Conservation (phyloP, 2,329 filamentous ascomycete species). For the Sarocladium strictum region DNA sequence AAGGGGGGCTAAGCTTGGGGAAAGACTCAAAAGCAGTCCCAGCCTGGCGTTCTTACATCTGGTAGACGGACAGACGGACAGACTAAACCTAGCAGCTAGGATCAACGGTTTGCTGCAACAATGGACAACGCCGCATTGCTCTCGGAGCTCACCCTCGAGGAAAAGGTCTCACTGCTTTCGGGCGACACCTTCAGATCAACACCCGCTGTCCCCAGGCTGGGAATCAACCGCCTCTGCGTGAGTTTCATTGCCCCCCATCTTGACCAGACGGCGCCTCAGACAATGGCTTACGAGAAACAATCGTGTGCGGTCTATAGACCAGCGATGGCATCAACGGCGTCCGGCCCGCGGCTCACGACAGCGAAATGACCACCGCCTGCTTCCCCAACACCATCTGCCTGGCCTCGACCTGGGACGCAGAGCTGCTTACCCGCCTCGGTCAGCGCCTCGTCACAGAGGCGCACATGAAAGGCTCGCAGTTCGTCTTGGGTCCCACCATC, state of each 20-base stretch:
- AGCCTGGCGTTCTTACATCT: neutral
- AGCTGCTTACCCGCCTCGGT: constrained; percentile 11
- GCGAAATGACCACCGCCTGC: constrained; percentile 12
- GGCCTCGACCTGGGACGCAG: constrained; percentile 13
- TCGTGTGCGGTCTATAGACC: constrained; percentile 14
- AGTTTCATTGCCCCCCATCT: neutral
- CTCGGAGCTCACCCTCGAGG: constrained; percentile 6
- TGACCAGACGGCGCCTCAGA: too few species aligned
- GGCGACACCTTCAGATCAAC: neutral
- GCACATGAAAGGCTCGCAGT: constrained; percentile 58
- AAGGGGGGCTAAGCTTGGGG: too few species aligned
- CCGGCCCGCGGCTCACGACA: constrained; percentile 13
- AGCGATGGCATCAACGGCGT: constrained; percentile 19
- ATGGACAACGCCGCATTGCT: constrained; percentile 1
- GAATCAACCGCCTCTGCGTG: neutral
- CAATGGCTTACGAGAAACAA: constrained; percentile 18
- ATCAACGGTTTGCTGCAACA: neutral
- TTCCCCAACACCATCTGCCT: constrained; percentile 13
- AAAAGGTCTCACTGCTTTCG: constrained; percentile 6
- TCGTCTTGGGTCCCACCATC: constrained; percentile 59
- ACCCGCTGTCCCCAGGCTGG: neutral
- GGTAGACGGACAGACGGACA: neutral
- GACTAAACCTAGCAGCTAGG: neutral
- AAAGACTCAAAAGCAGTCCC: too few species aligned
- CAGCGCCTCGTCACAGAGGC: constrained; percentile 14